These are phyloP conservation scores for Spergularia bocconei DNA, from an alignment of 148 eudicot species.

Conservation along the genomic window DNA sequence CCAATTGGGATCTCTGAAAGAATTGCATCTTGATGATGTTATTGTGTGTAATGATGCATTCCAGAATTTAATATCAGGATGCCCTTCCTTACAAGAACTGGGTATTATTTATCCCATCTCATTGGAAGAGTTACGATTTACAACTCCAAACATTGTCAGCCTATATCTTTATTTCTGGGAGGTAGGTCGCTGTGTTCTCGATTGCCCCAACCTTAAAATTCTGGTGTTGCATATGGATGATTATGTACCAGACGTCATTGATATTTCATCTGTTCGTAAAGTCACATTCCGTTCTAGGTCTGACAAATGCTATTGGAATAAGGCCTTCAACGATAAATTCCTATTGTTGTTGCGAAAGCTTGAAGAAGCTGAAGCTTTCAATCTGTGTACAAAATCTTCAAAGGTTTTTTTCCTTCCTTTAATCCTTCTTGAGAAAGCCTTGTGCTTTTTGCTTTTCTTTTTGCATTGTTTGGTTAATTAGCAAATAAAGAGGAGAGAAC, in stretches of 20 bases:
- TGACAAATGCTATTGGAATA: too few relatives aligned
- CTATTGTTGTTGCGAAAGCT: background rate
- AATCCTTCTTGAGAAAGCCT: too few relatives aligned
- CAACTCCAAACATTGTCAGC: background rate
- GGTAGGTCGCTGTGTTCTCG: background rate
- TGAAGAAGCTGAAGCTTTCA: background rate
- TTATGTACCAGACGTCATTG: background rate
- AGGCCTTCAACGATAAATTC: too few relatives aligned
- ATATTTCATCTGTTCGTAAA: conserved; percentile 1
- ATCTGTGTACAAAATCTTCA: background rate
- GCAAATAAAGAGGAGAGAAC: too few relatives aligned
- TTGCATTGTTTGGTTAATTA: too few relatives aligned
- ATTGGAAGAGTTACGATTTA: background rate
- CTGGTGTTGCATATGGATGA: background rate
- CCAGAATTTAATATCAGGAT: background rate
- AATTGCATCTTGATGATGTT: background rate
- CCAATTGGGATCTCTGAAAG: background rate
- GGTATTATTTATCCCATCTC: background rate
- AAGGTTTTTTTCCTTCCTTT: too few relatives aligned
- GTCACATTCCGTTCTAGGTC: too few relatives aligned
- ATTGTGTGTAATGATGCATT: background rate
- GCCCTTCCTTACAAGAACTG: conserved; percentile 10
- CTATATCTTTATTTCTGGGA: background rate
- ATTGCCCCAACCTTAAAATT: background rate
- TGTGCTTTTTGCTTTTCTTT: too few relatives aligned